Base-by-base conservation (phyloP, 1,284 basidiomycete genomes). In the Malassezia restricta region DNA sequence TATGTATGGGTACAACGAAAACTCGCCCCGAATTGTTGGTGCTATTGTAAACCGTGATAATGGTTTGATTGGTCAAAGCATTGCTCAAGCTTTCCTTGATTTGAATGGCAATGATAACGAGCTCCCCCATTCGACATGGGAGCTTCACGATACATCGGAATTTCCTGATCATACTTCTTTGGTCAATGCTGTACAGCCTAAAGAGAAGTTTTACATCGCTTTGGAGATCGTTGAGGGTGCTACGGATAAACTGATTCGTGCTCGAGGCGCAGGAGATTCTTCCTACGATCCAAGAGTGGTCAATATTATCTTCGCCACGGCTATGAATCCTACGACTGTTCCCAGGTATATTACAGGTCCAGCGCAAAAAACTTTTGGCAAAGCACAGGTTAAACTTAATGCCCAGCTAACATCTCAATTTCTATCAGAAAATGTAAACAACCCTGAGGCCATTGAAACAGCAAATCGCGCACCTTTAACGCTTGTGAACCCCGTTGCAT, bases 381-480 rank as follows among this genome's bases (percentile, higher is more conserved):
- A 45, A 30, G 61, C 61, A 3, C 9, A 56, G 6, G 42, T 47
- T 6, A 33, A 43, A 38, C 49, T 71, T 24, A 47, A 43, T 28
- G 3, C 43, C 0, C 47, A 47, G 28, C 39, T 65, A n/a, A 59
- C 65, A 0, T 51, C 40, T 1, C n/a, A 64, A 41, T 69, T 59
- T 31, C 39, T 69, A 3, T 8, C 47, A n/a, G 28, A 43, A 6
- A 56, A 56, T 12, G 48, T 47, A 9, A 42, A 28, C 33, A 63
- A 66, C 35, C 30, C 55, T 12, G 56, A 58, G 1, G 64, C 59
- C 8, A 51, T 68, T 31, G 40, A 43, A 28, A 77, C 78, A 0
- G 77, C 78, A 0, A 65, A 79, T 9, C 65, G 75, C 3, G 76
- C 84, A 0, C 84, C 85, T 0, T 74, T 76, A 48, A 79, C 83